Conservation (phyloP, 257 asterid genomes). For the Solanum phureja region DNA sequence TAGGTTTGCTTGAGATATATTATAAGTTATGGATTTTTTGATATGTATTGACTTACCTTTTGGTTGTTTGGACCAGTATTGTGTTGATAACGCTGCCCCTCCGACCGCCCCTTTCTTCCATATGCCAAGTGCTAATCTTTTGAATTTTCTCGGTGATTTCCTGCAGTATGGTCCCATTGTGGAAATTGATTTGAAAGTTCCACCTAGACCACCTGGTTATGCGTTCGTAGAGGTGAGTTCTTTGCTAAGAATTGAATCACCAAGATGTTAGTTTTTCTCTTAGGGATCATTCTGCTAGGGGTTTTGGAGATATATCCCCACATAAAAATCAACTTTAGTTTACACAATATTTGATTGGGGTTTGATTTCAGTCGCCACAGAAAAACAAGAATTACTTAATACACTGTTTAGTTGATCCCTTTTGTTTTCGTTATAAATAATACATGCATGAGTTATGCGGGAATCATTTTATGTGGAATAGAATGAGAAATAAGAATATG, state of each 20-base stretch:
- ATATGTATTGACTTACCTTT: not conserved
- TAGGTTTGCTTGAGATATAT: not conserved
- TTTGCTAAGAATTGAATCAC: not conserved
- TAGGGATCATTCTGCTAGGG: not conserved
- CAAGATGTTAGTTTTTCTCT: not conserved
- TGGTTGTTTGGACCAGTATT: not conserved
- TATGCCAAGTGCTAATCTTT: not conserved
- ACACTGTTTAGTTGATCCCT: not conserved
- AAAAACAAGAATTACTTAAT: not conserved
- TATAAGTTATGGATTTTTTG: not conserved
- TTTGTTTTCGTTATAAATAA: not conserved
- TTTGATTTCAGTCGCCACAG: not conserved
- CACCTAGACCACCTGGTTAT: slow-evolving; percentile 88
- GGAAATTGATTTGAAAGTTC: slow-evolving; percentile 71
- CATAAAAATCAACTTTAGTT: not conserved
- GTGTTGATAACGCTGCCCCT: not conserved
- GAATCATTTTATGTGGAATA: not conserved
- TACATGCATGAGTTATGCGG: not conserved
- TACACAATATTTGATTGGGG: not conserved
- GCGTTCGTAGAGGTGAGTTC: slow-evolving; percentile 78
- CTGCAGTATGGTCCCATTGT: slow-evolving; percentile 70
- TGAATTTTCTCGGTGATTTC: not conserved
- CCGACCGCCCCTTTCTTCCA: not conserved
- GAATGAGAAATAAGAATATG: not conserved
- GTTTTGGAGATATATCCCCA: not conserved